Evolutionary conservation across 352 stramenopile genomes (phyloP).

Genomic region (Phytopythium litorale): DNA sequence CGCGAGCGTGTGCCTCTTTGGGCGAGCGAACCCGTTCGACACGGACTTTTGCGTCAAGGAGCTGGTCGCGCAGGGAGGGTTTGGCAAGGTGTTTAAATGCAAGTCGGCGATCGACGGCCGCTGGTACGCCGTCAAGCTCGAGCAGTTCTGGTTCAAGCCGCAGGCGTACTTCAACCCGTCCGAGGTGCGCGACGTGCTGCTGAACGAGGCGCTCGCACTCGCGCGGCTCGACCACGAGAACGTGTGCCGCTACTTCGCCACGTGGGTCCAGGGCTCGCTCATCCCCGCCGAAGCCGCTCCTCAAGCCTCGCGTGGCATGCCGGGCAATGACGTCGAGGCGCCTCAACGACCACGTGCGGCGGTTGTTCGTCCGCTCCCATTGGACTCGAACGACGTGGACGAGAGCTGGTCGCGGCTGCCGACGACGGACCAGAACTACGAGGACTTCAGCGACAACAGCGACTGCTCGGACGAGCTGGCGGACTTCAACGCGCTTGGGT

Average conservation of each 20-base stretch:
- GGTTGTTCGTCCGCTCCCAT: background rate
- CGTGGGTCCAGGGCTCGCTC: slow-evolving; percentile 69
- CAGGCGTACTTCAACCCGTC: slow-evolving; percentile 73
- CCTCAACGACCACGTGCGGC: background rate
- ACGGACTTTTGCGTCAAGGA: slow-evolving; percentile 72
- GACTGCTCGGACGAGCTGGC: slow-evolving; percentile 5
- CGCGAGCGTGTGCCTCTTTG: slow-evolving; percentile 30
- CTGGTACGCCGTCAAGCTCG: slow-evolving; percentile 77
- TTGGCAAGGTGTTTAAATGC: slow-evolving; percentile 79
- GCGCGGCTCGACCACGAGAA: slow-evolving; percentile 92
- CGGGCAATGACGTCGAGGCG: background rate
- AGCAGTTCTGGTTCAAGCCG: slow-evolving; percentile 83
- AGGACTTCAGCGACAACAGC: slow-evolving; percentile 2
- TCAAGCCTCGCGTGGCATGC: background rate
- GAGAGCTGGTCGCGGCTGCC: background rate
- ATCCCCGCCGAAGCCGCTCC: slow-evolving; percentile 41
- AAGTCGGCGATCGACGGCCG: slow-evolving; percentile 62
- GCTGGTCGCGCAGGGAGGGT: slow-evolving; percentile 66
- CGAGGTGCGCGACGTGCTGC: slow-evolving; percentile 88
- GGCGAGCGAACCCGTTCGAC: slow-evolving; percentile 70
- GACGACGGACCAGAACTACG: background rate
- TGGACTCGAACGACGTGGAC: background rate
- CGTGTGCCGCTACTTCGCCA: slow-evolving; percentile 92
- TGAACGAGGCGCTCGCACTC: slow-evolving; percentile 92
- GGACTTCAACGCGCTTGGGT: slow-evolving; percentile 49